Conservation (phyloP, 805 yeast genomes). For the Diddensiella transvaalensis region DNA sequence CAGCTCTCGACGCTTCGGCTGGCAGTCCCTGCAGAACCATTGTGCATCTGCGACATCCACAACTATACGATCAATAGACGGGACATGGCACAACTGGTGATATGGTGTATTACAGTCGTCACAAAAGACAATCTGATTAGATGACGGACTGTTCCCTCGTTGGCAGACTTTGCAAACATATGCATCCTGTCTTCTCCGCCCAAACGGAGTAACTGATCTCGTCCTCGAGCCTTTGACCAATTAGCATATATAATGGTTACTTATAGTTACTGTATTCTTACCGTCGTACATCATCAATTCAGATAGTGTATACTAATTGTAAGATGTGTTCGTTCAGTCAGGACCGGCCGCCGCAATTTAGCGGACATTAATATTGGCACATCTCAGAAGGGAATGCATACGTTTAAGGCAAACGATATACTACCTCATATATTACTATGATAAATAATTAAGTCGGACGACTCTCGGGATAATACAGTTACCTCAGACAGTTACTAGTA, state of each 20-base stretch:
- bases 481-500: too few species aligned
- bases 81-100: conserved; percentile 40
- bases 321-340: neutral
- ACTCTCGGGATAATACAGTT: too few species aligned
- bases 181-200: conserved; percentile 24
- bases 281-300: conserved; percentile 3
- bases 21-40: conserved; percentile 40
- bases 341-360: too few species aligned
- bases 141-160: conserved; percentile 35
- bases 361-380: too few species aligned
- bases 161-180: conserved; percentile 38
- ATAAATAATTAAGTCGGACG: too few species aligned
- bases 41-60: conserved; percentile 40
- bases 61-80: conserved; percentile 37
- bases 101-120: conserved; percentile 40
- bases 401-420: too few species aligned
- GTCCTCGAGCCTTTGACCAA: conserved; percentile 1
- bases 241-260: neutral
- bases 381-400: too few species aligned
- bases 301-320: neutral
- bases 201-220: conserved; percentile 17
- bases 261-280: neutral
- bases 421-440: too few species aligned
- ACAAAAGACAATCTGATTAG: conserved; percentile 38
- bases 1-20: conserved; percentile 33